Evolutionary conservation across 768 basidiomycete genomes (phyloP), one percentile per base, ranked within the genome.

Genomic region (Mycena sanguinolenta): DNA sequence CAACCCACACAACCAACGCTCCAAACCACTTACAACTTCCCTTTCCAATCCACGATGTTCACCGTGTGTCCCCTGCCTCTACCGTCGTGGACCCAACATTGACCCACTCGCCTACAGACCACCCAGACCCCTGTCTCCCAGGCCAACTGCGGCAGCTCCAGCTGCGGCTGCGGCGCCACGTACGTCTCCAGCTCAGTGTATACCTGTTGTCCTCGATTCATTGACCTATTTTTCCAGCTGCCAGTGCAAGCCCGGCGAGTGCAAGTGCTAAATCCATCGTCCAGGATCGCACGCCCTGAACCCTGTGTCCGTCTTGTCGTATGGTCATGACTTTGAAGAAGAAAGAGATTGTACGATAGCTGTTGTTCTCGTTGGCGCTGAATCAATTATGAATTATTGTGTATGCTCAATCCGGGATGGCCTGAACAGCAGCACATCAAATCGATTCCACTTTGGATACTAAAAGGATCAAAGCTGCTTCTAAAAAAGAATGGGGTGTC

Each of bases 241-340:
- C 84, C 66, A 70, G 30, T 91, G 91, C 86, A 85, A 87, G 81
- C 61, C 67, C 62, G 57, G 57, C 61, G 85, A 87, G 70, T 91
- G 90, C 90, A 91, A 90, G 81, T 92, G 89, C 84, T 89, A 79
- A 86, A 71, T 63, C 69, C 44, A 13, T 65, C 58, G 50, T 69
- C 49, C 63, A 49, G 60, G 58, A 53, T 65, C 25, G 54, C 42
- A 46, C 58, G 34, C 39, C 53, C 54, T 52, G 63, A 64, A 63
- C 62, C 53, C 27, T 38, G 16, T 17, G 21, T 44, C 32, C 16
- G n/a, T 44, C 44, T 39, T 52, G 59, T 61, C 54, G 39, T 13
- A 60, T 58, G 53, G 52, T 57, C 46, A 23, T 58, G 36, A 49
- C 69, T 65, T 60, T 61, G 69, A 65, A 70, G 58, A 62, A 65